A percentile compares a stretch with the other conserved stretches of the same genome.
phyloP scores from a whole-genome alignment of 1,139 yeast genomes.

The Yamadazyma oceani region DNA sequence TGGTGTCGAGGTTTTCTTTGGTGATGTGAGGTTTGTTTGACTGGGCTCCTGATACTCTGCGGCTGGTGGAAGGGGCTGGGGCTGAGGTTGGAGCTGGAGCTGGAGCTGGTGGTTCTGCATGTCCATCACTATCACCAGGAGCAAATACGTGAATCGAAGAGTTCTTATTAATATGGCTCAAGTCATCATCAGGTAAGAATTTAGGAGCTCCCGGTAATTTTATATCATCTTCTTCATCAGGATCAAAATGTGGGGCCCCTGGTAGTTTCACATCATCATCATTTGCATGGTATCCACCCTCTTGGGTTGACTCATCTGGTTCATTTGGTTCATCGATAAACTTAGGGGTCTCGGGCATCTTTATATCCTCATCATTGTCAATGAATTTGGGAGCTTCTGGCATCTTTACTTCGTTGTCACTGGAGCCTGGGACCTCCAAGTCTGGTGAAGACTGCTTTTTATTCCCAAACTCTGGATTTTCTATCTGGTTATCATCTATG shows the following conservation, averaged over 20 bases:
- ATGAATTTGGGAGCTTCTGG: constrained; percentile 20
- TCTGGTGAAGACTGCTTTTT: constrained; percentile 1
- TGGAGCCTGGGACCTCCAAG: constrained; percentile 19
- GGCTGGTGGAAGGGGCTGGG: neutral
- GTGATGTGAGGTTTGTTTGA: constrained; percentile 9
- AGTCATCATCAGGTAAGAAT: constrained; percentile 43
- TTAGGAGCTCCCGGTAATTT: constrained; percentile 46
- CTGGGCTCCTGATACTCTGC: constrained; percentile 3
- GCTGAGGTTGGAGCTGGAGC: constrained; percentile 1
- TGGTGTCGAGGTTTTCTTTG: constrained; percentile 46
- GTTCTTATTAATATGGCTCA: constrained; percentile 36
- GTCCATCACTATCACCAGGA: constrained; percentile 19
- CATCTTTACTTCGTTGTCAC: constrained; percentile 9
- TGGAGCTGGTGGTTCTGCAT: constrained; percentile 6
- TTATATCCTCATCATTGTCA: constrained; percentile 8
- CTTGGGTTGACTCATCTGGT: constrained; percentile 13
- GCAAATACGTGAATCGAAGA: constrained; percentile 41
- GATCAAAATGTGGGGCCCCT: constrained; percentile 34
- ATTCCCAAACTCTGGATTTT: no score
- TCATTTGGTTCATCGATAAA: constrained; percentile 14
- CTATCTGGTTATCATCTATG: no score
- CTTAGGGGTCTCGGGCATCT: constrained; percentile 15
- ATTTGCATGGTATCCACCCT: constrained; percentile 10
- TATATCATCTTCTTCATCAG: constrained; percentile 26
- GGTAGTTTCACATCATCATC: constrained; percentile 21